Base-by-base conservation (phyloP, 2,329 filamentous ascomycete genomes). In the Aspergillus puulaauensis region DNA sequence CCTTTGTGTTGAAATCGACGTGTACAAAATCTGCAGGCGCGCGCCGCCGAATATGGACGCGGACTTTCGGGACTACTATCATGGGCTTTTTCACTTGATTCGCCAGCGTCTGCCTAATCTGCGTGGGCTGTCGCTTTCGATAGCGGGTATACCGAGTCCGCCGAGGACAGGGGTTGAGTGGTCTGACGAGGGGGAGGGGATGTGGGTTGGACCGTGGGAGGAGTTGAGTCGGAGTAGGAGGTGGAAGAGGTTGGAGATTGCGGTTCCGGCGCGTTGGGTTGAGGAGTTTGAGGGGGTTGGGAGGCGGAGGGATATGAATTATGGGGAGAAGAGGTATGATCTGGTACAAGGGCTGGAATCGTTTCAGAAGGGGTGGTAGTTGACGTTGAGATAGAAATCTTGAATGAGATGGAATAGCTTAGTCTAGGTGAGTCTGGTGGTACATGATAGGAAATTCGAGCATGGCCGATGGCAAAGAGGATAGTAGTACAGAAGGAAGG, bases 1-100 rank as follows among this genome's bases (percentile, higher is more conserved):
- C 2, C 27, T 61, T 23, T 23, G 17, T 14, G 23, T 61, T 24
- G 59, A 61, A 8, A 58, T 61, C 12, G 59, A 61, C n/a, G 49
- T 56, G 12, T 61, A 58, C 40, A 52, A 52, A 3, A 41, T 35
- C 4, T 51, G 33, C 2, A 61, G 51, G 35, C 9, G 17, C 3
- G 39, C 33, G 3, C 52, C 48, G 0, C 56, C 56, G 8, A 15
- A 41, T 17, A 56, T 58, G 44, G 52, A 61, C 1, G 27, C 7
- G 2, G 6, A 15, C 2, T 58, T 61, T 12, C 33, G 40, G 12
- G 12, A 11, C 3, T 61, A 55, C 9, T 61, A 61, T n/a, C 5
- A 41, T 4, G 31, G 8, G 4, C n/a, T 58, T 15, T 61, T 61
- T 8, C 21, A 35, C 3, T 40, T 58, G 6, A 9, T 61, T 1